phyloP scores from a whole-genome alignment of 2,329 filamentous ascomycete species.

The Alternaria metachromatica region DNA sequence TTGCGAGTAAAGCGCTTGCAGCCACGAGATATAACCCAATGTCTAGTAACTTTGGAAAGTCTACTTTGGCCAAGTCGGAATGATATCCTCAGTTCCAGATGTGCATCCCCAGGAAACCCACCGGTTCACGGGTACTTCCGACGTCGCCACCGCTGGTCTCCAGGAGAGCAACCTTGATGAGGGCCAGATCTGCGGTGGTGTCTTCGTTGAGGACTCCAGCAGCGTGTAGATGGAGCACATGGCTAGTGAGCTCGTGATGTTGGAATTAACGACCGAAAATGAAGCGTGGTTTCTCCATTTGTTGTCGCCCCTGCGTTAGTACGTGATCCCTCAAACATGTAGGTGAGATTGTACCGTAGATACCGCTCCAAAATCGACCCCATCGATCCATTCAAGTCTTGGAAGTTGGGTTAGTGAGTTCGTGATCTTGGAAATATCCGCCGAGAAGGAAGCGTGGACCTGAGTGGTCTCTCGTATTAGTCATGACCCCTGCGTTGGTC shows the following conservation, averaged over 20 bases:
- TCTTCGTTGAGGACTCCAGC: conserved; percentile 48
- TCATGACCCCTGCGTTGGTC: background rate
- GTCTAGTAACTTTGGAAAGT: background rate
- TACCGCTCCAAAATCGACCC: background rate
- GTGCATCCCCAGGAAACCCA: conserved; percentile 67
- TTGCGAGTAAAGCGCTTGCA: background rate
- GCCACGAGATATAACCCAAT: background rate
- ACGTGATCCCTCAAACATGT: background rate
- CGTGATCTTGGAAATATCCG: background rate
- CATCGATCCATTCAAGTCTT: background rate
- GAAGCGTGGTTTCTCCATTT: background rate
- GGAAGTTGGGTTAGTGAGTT: background rate
- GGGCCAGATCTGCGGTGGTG: conserved; percentile 48
- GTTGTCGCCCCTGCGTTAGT: background rate
- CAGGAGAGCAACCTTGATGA: conserved; percentile 45
- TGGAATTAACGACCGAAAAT: background rate
- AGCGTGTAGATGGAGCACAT: conserved; percentile 11
- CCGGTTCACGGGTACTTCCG: conserved; percentile 44
- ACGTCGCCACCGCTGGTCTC: conserved; percentile 47
- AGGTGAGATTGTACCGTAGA: background rate
- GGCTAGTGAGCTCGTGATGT: background rate
- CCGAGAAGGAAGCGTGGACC: background rate
- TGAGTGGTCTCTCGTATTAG: background rate
- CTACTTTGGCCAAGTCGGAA: background rate
- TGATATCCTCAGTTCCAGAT: conserved; percentile 63